Conservation (phyloP, 2,329 filamentous ascomycete species). For the Xylariaceae sp. region DNA sequence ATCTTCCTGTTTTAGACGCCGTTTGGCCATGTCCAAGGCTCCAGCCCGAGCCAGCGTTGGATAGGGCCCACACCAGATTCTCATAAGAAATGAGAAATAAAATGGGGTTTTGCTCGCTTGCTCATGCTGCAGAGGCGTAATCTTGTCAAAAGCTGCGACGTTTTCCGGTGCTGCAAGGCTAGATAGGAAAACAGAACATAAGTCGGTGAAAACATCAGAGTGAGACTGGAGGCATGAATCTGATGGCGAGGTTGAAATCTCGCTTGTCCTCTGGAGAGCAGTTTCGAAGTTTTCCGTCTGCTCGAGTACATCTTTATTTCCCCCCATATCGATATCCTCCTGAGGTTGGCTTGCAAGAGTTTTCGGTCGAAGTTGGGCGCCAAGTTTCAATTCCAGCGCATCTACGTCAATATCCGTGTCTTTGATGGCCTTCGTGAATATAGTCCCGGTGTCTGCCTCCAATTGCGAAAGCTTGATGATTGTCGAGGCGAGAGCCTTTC, state of each 20-base stretch:
- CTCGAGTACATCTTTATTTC: constrained; percentile 17
- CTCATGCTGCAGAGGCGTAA: constrained; percentile 57
- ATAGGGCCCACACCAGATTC: constrained; percentile 73
- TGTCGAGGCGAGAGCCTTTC: constrained; percentile 66
- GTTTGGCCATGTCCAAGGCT: constrained; percentile 68
- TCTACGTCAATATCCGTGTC: constrained; percentile 73
- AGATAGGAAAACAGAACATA: constrained; percentile 60
- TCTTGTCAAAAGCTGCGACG: constrained; percentile 56
- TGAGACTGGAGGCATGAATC: constrained; percentile 57
- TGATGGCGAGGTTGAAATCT: constrained; percentile 39
- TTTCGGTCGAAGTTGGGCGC: constrained; percentile 66
- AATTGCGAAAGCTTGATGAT: constrained; percentile 68
- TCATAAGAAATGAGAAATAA: constrained; percentile 75
- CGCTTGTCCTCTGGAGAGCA: constrained; percentile 29
- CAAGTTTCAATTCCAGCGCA: constrained; percentile 73
- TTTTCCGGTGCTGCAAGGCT: constrained; percentile 37
- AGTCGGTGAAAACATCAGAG: constrained; percentile 58
- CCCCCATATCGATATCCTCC: constrained; percentile 56
- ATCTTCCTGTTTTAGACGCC: constrained; percentile 55
- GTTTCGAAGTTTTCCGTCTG: constrained; percentile 30
- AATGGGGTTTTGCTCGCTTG: constrained; percentile 62
- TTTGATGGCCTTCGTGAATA: constrained; percentile 69
- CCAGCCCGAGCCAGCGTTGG: constrained; percentile 69
- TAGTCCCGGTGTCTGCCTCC: constrained; percentile 58
- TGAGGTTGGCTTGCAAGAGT: constrained; percentile 51